phyloP scores from a whole-genome alignment of 768 basidiomycete genomes.

The Suillus occidentalis region DNA sequence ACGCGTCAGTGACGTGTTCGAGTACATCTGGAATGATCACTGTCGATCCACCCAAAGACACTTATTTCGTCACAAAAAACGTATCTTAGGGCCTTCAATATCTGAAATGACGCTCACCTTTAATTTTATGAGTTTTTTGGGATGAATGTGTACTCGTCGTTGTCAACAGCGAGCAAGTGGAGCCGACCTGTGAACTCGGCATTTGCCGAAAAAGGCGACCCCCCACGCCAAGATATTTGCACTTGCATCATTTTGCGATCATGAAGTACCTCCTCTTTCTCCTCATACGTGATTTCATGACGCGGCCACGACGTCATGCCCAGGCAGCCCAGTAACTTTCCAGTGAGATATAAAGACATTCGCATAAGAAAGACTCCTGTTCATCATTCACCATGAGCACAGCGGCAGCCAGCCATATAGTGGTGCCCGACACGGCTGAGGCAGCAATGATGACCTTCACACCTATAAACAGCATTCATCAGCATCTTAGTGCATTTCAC shows the following conservation, averaged over 20 bases:
- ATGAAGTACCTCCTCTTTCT: background rate
- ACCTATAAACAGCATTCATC: slow-evolving; percentile 34
- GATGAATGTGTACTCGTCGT: slow-evolving; percentile 34
- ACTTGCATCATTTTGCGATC: background rate
- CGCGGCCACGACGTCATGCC: background rate
- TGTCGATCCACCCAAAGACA: slow-evolving; percentile 30
- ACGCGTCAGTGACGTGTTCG: slow-evolving; percentile 25
- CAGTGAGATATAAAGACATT: background rate
- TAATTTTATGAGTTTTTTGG: slow-evolving; percentile 14
- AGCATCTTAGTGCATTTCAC: slow-evolving; percentile 38
- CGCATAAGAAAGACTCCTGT: background rate
- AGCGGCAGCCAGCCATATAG: slow-evolving; percentile 25
- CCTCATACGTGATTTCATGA: background rate
- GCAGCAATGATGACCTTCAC: slow-evolving; percentile 31
- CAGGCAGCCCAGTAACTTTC: background rate
- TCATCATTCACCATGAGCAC: slow-evolving; percentile 23
- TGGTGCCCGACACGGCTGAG: slow-evolving; percentile 27
- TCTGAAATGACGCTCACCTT: slow-evolving; percentile 19
- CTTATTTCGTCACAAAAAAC: background rate
- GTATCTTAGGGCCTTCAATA: background rate
- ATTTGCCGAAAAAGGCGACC: slow-evolving; percentile 26
- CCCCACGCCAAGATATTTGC: background rate
- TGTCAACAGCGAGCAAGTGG: slow-evolving; percentile 28
- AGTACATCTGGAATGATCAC: slow-evolving; percentile 27
- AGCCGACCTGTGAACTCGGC: slow-evolving; percentile 16